Percentiles rank a stretch among this genome's conserved stretches.
Conservation (phyloP, 202 grass and related monocot species). For the Bolboschoenoplectus hybrid region DNA sequence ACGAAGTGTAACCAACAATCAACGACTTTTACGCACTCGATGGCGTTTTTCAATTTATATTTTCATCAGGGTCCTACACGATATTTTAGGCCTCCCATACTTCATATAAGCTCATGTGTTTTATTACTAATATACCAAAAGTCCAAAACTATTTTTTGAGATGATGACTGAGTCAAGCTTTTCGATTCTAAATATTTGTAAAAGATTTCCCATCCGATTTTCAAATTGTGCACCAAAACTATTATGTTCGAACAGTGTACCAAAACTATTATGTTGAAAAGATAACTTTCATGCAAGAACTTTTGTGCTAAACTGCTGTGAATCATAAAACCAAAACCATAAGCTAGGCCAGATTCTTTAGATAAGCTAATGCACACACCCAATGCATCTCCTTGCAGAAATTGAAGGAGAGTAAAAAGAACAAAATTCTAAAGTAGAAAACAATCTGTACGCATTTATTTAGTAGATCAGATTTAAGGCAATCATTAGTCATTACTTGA, state of each 20-base stretch:
- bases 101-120: neutral
- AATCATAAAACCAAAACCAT: neutral
- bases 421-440: neutral
- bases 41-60: neutral
- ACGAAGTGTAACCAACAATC: slow-evolving; percentile 18
- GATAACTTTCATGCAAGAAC: neutral
- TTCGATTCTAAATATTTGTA: no score
- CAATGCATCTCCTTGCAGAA: neutral
- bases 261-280: neutral
- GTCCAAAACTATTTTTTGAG: neutral
- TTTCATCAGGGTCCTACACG: neutral
- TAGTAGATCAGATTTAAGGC: slow-evolving; percentile 33
- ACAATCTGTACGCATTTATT: slow-evolving; percentile 31
- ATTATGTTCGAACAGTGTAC: neutral
- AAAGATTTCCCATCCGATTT: no score
- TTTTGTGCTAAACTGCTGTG: neutral
- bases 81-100: neutral
- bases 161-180: no score
- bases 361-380: no score
- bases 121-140: neutral
- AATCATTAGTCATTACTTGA: slow-evolving; percentile 39
- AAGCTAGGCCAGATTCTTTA: no score
- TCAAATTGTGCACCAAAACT: no score
- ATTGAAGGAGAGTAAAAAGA: neutral
- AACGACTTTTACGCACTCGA: neutral